A percentile compares a stretch with the other conserved stretches of the same genome.
Conservation (phyloP, 2,329 filamentous ascomycete species). For the Hawksworthiomyces lignivorus region DNA sequence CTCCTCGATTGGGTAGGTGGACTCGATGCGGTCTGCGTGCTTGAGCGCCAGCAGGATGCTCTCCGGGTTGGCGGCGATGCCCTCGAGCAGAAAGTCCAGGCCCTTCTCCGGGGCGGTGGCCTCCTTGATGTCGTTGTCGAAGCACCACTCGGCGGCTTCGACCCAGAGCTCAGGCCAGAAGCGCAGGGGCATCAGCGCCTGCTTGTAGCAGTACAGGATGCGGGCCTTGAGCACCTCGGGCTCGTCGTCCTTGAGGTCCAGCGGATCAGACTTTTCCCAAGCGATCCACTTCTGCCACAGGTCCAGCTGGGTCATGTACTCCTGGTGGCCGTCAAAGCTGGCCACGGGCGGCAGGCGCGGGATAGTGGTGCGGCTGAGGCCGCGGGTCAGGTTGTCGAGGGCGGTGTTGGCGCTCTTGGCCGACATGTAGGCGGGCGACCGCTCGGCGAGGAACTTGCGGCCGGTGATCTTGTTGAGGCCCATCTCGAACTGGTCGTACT, state of each 20-base stretch:
- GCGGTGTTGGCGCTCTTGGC: conserved; percentile 85
- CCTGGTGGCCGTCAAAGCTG: conserved; percentile 79
- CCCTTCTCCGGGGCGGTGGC: conserved; percentile 57
- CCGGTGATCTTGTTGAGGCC: conserved; percentile 87
- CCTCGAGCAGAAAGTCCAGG: conserved; percentile 70
- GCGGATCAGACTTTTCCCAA: conserved; percentile 90
- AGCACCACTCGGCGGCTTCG: conserved; percentile 88
- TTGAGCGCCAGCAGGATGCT: conserved; percentile 86
- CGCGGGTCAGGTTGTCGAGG: conserved; percentile 78
- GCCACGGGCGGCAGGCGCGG: conserved; percentile 74
- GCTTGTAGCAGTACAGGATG: conserved; percentile 85
- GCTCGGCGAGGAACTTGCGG: conserved; percentile 89
- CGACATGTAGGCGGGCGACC: conserved; percentile 91
- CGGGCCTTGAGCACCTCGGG: conserved; percentile 65
- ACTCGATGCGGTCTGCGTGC: conserved; percentile 79
- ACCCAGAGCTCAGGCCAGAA: conserved; percentile 98
- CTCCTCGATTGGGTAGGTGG: conserved; percentile 68
- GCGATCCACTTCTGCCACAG: conserved; percentile 91
- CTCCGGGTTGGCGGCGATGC: conserved; percentile 85
- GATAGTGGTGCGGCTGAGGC: conserved; percentile 67
- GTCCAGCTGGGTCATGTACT: conserved; percentile 76
- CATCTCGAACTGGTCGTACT: conserved; percentile 96
- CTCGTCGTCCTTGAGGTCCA: conserved; percentile 81
- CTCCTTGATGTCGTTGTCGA: conserved; percentile 60
- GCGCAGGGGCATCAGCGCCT: conserved; percentile 83